Percentiles rank a stretch among this genome's conserved stretches.
Evolutionary conservation across 352 stramenopile genomes (phyloP).

Genomic region (Phytophthora pinifolia): DNA sequence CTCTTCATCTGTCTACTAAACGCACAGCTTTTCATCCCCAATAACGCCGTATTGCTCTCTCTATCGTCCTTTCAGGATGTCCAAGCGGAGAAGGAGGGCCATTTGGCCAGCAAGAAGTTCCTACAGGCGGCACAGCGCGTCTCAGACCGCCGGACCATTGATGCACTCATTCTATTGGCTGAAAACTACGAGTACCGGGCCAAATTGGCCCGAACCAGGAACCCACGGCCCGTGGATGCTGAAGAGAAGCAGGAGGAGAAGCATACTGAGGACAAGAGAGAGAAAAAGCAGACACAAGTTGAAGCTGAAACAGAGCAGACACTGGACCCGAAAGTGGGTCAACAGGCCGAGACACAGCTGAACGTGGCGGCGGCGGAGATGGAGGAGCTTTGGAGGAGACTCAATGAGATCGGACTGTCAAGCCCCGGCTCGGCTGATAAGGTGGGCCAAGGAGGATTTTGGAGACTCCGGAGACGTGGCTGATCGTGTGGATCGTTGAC

Average conservation of each 20-base stretch:
- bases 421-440: conserved; percentile 55
- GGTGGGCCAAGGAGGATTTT: conserved; percentile 24
- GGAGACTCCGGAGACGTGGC: not conserved
- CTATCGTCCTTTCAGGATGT: conserved; percentile 33
- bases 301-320: not conserved
- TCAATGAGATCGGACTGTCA: conserved; percentile 78
- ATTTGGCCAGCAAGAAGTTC: conserved; percentile 72
- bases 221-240: conserved; percentile 25
- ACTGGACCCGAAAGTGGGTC: conserved; percentile 36
- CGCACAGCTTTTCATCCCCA: conserved; percentile 3
- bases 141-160: conserved; percentile 63
- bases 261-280: conserved; percentile 12
- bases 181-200: conserved; percentile 82
- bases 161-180: conserved; percentile 67
- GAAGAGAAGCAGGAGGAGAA: conserved; percentile 14
- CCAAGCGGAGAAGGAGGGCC: conserved; percentile 64
- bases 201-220: conserved; percentile 53
- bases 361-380: conserved; percentile 77
- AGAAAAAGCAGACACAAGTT: not conserved
- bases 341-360: conserved; percentile 56
- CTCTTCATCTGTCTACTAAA: not conserved
- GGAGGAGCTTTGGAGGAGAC: conserved; percentile 79
- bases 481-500: conserved; percentile 1
- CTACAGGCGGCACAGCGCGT: conserved; percentile 56
- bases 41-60: not conserved